Conservation (phyloP, 306 rosid genomes). For the Benincasa hispida region DNA sequence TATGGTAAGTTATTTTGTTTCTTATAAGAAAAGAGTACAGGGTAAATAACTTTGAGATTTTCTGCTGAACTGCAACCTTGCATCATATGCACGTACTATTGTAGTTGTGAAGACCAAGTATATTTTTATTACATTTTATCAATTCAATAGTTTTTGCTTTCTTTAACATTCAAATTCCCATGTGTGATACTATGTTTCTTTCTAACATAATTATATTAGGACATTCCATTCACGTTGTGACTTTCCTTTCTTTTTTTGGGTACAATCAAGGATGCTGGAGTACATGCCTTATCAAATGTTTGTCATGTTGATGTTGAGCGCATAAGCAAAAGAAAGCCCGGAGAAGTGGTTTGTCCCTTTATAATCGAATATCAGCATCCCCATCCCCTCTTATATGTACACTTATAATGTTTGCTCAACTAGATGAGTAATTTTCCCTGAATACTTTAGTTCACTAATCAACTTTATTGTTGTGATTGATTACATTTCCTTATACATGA, state of each 20-base stretch:
- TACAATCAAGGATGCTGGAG: conserved; percentile 79
- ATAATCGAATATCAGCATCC: background rate
- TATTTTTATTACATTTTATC: background rate
- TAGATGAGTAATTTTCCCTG: background rate
- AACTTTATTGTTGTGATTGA: background rate
- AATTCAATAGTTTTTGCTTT: background rate
- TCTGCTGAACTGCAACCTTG: background rate
- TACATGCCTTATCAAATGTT: conserved; percentile 87
- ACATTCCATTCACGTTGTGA: background rate
- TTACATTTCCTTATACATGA: background rate
- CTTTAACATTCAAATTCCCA: background rate
- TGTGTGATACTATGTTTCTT: background rate
- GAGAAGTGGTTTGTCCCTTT: conserved; percentile 53
- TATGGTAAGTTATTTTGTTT: background rate
- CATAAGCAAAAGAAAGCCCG: conserved; percentile 85
- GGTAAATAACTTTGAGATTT: background rate
- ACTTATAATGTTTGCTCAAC: background rate
- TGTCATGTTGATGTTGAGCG: conserved; percentile 87
- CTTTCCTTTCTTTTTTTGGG: background rate
- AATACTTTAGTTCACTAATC: background rate
- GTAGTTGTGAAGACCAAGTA: background rate
- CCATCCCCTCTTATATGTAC: background rate
- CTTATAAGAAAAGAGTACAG: background rate
- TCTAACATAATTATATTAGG: background rate
- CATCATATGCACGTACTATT: background rate